Evolutionary conservation across 2,329 filamentous ascomycete species (phyloP), one percentile per base, ranked within the genome.

Genomic region (Apiospora marii): DNA sequence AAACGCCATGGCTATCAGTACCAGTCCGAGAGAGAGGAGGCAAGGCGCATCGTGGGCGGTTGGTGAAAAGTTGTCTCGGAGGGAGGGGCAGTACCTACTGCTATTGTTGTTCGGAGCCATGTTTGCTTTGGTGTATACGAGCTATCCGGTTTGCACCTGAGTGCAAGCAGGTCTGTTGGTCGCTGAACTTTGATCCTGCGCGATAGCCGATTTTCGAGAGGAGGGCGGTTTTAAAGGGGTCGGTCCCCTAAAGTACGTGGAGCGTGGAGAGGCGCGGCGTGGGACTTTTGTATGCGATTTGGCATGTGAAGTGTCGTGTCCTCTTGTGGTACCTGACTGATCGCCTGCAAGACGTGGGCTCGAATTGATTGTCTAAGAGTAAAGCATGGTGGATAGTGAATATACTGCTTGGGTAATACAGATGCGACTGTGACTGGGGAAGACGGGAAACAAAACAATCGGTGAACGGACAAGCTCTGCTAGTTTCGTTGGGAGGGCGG

Each of bases 61-160:
- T 68, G 43, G 22, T 58, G 12, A 58, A 48, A 8, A 16, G 24
- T 70, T 22, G 46, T 41, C 24, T 53, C 27, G 51, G 41, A 49
- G 44, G 51, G 41, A 49, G 44, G 41, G 27, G 30, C 67, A 24
- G 53, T 72, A 74, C 74, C 64, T 77, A 81, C 80, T 80, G 75
- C 82, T 85, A 74, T 82, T 64, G 19, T 64, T 82, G 73, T 78
- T 83, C 19, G 83, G 79, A 43, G 81, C 78, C 84, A 85, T 85
- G 71, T 75, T 77, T 71, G 58, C 67, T 46, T 30, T 44, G 37
- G 27, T 27, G 24, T 16, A 16, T 68, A 46, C 34, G 19, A 13
- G 49, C 49, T 12, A 34, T n/a, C 22, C 37, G 30, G 58, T 41
- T 67, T 49, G 58, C 37, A 67, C 24, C 58, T 27, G 24, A 67